These are phyloP conservation scores for Xylaria curta DNA, from an alignment of 495 filamentous ascomycete genomes.

Conservation along the genomic window DNA sequence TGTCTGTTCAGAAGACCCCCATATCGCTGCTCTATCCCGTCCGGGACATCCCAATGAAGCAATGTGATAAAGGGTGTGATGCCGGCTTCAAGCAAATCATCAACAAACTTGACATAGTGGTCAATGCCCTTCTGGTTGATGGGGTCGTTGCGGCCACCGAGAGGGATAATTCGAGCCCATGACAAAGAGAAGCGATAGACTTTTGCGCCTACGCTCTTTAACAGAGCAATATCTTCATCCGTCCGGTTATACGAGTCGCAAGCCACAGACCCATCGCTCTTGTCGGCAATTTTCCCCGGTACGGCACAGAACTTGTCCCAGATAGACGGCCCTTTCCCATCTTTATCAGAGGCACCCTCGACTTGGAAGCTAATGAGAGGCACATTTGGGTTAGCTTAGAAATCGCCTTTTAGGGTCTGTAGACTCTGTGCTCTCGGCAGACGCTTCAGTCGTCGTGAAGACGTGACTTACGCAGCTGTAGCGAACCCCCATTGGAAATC, in stretches of 20 bases:
- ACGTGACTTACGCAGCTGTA: slow-evolving; percentile 68
- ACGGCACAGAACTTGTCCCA: slow-evolving; percentile 80
- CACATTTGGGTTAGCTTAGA: slow-evolving; percentile 30
- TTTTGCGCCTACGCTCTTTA: slow-evolving; percentile 68
- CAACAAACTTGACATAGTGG: slow-evolving; percentile 66
- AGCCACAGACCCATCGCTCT: slow-evolving; percentile 69
- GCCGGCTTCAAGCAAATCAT: slow-evolving; percentile 63
- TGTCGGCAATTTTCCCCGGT: slow-evolving; percentile 76
- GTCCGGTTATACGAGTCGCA: slow-evolving; percentile 81
- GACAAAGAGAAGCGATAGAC: slow-evolving; percentile 79
- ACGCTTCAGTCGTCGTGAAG: not conserved
- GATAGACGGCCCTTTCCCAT: slow-evolving; percentile 75
- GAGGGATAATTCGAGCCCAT: slow-evolving; percentile 75
- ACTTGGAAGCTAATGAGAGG: slow-evolving; percentile 69
- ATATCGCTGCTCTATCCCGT: slow-evolving; percentile 66
- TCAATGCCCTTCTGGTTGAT: slow-evolving; percentile 65
- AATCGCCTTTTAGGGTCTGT: not conserved
- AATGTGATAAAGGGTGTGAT: slow-evolving; percentile 68
- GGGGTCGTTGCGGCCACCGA: slow-evolving; percentile 66
- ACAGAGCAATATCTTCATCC: slow-evolving; percentile 72
- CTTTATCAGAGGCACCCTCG: slow-evolving; percentile 69
- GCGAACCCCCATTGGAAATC: slow-evolving; percentile 87
- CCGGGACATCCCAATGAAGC: slow-evolving; percentile 70
- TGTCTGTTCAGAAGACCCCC: slow-evolving; percentile 64
- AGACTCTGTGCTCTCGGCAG: not conserved